Evolutionary conservation across 2,329 filamentous ascomycete genomes (phyloP).

Genomic region (Elsinoe perseae): DNA sequence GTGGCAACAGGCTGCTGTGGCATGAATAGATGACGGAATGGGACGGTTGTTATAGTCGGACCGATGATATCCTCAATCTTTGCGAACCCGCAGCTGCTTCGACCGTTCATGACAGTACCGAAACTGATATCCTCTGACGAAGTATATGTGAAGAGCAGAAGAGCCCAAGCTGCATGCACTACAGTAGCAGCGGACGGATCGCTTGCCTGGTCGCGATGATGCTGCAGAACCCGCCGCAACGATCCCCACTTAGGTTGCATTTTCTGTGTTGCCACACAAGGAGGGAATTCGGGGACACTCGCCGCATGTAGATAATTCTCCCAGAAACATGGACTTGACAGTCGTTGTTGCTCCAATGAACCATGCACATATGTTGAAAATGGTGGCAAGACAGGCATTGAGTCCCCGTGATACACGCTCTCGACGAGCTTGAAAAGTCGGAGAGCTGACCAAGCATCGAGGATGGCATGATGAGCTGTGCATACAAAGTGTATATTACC

Average conservation of each 20-base stretch:
- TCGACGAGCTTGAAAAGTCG: not conserved
- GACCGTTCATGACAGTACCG: constrained; percentile 2
- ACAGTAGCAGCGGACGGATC: not conserved
- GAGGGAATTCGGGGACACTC: not conserved
- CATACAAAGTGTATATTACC: not conserved
- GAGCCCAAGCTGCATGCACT: constrained; percentile 8
- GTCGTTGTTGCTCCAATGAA: not conserved
- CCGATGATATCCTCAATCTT: not conserved
- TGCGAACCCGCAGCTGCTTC: not conserved
- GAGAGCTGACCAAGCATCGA: constrained; percentile 5
- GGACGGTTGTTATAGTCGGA: not conserved
- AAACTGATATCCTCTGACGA: not conserved
- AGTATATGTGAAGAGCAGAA: not conserved
- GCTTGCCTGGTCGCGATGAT: not conserved
- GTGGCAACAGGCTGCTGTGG: not conserved
- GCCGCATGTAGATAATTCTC: not conserved
- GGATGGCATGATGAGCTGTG: constrained; percentile 2
- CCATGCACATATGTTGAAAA: not conserved
- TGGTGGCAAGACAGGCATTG: not conserved
- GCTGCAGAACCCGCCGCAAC: not conserved
- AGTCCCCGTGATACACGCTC: not conserved
- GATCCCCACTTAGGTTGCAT: not conserved
- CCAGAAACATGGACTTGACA: not conserved
- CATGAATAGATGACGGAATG: not conserved
- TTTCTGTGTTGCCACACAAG: not conserved